Conservation (phyloP, 2,329 filamentous ascomycete species). For the Colletotrichum sp. region DNA sequence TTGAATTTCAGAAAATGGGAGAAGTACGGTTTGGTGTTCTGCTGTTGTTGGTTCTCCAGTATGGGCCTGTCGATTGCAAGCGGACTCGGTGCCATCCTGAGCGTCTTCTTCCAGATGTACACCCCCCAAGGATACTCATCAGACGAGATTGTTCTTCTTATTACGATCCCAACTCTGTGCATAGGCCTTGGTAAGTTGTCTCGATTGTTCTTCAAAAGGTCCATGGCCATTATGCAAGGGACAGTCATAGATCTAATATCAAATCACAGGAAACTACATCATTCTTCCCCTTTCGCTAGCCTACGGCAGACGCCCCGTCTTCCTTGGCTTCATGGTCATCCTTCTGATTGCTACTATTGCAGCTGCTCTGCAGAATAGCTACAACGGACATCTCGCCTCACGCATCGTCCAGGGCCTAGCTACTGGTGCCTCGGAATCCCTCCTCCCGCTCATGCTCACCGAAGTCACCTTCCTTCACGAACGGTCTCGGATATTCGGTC, state of each 20-base stretch:
- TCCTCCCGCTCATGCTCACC: constrained; percentile 41
- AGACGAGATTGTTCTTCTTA: constrained; percentile 34
- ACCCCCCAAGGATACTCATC: constrained; percentile 24
- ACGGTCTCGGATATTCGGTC: constrained; percentile 36
- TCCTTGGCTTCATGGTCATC: constrained; percentile 33
- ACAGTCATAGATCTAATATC: background rate
- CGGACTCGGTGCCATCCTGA: constrained; percentile 47
- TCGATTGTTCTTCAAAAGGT: background rate
- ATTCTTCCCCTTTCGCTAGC: constrained; percentile 42
- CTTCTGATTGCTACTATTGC: constrained; percentile 36
- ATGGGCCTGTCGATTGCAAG: constrained; percentile 51
- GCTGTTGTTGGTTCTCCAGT: constrained; percentile 34
- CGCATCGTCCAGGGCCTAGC: constrained; percentile 40
- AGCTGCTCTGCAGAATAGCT: constrained; percentile 35
- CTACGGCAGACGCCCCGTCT: constrained; percentile 39
- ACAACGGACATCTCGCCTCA: constrained; percentile 38
- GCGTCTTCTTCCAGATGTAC: constrained; percentile 36
- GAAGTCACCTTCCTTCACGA: constrained; percentile 46
- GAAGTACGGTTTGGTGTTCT: constrained; percentile 23
- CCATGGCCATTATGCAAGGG: background rate
- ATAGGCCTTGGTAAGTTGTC: constrained; percentile 34
- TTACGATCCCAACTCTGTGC: constrained; percentile 41
- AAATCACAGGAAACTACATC: constrained; percentile 31
- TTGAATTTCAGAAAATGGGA: constrained; percentile 28
- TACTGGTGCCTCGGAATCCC: constrained; percentile 41